Evolutionary conservation across 352 stramenopile species (phyloP), one percentile per base, ranked within the genome.

Genomic region (Thraustochytrium striatum): DNA sequence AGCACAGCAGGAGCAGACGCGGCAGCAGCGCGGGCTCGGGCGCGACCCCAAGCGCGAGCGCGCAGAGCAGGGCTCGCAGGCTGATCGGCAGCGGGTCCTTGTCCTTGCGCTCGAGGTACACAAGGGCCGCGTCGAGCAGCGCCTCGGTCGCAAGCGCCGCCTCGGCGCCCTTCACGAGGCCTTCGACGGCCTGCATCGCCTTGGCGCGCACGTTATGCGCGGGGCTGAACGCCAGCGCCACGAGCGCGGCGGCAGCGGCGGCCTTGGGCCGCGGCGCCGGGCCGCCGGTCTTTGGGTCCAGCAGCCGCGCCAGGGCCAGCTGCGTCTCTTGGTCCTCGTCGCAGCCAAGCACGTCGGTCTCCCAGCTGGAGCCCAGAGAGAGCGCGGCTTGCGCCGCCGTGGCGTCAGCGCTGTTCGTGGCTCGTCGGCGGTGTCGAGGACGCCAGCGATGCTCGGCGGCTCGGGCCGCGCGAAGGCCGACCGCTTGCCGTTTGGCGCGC

Each of bases 351-450:
- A 78, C n/a, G 28, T 21, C 25, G 8, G 52, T 36, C 30, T 5
- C 30, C 68, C 47, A 78, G 16, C 11, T 5, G 11, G 44, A n/a
- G 13, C 7, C n/a, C 0, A 13, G 8, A 61, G 47, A 30, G 32
- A 47, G 30, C 11, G n/a, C 2, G 52, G 44, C 28, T 7, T 58
- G 0, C 30, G 9, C 25, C 28, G 13, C 2, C 30, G 8, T 25
- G 0, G 35, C 30, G 44, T 13, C 62, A 36, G 3, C 9, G 50
- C 50, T 7, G 50, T n/a, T n/a, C n/a, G n/a, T 1, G 30, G n/a
- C 39, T 59, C 41, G 47, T 73, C 62, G 8, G 62, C 41, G 36
- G 57, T 41, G 47, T 73, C 62, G 62, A 59, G 30, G 62, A 59
- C 43, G 47, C 62, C 62, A 59, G 62, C 39, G 28, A 73, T 73